Base-by-base conservation (phyloP, 176 grass and related monocot genomes). In the Triticum dicoccoides region DNA sequence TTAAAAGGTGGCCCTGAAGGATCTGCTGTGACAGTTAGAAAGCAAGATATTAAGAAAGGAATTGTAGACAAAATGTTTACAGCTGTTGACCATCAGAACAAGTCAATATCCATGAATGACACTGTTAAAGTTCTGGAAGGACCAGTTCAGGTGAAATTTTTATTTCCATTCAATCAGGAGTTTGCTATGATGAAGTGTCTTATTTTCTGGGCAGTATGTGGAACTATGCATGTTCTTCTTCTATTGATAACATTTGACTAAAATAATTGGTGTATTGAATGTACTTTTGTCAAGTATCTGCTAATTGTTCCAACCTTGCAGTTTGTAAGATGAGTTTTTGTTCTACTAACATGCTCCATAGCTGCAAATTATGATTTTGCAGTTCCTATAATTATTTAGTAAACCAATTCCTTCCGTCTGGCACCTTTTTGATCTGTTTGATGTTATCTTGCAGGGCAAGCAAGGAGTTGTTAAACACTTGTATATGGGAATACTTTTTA, bases 11-110 rank as follows among this genome's bases (percentile, higher is more conserved):
- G 88, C 39, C 87, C 84, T 39, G 97, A 99, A 92, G 93, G 93
- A 72, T 83, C 82, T 79, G 84, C 91, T 20, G 68, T 94, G 34
- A 86, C 66, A 9, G 52, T 99, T 79, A 92, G 63, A 85, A 94
- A 82, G 80, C 80, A 91, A 18, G 97, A 96, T 34, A 90, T 99
- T 67, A 99, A 98, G 77, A 92, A 85, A 75, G 73, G 85, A 56
- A 90, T 89, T 27, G 84, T 76, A n/a, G 97, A 99, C 80, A 99
- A 94, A 82, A 99, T 99, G 97, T 96, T 99, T 88, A 96, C 92
- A 59, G 97, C 97, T 82, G 82, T 90, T 70, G 97, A 99, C 79
- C 85, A 67, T 41, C 84, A 96, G 23, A 94, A 87, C 71, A 96
- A 92, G 76, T 91, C 25, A 54, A 89, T 99, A 92, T 89, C 87